Evolutionary conservation across 2,329 filamentous ascomycete genomes (phyloP), one percentile per base, ranked within the genome.

Genomic region (Fusarium torreyae): DNA sequence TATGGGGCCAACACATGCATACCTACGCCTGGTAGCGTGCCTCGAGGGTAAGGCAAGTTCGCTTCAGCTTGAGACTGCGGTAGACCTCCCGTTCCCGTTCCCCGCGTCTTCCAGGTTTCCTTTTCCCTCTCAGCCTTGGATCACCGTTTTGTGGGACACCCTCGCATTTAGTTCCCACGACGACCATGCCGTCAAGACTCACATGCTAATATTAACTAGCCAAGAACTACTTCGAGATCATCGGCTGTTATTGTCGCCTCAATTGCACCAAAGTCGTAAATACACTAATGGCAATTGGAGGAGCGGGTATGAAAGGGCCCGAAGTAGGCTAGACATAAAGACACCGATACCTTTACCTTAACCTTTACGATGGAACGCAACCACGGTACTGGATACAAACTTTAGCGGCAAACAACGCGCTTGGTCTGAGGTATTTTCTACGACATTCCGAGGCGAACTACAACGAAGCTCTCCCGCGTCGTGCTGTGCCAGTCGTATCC

Each of bases 221-320:
- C 39, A 33, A 48, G 38, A 49, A 28, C 31, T 18, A 22, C 20
- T 43, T 53, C 38, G 49, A 54, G 38, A 69, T 56, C 40, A 69
- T 43, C 40, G 33, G 59, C 26, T 24, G 28, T 31, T 54, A 26
- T 45, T 58, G 17, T 56, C 46, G 14, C 42, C 52, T 31, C 33
- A 54, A 59, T 34, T 28, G 44, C 56, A 8, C 18, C 46, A 22
- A 46, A 54, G 17, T 14, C 28, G 28, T 31, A 31, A 38, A 44
- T 43, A 31, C 38, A 46, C 58, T 68, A 68, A 49, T 44, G 33
- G 36, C 28, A 69, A 55, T 45, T 57, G 66, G 66, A 28, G 66
- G 61, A 69, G 61, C 61, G 66, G 66, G 66, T 62, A 62, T 39
- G 61, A 42, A 57, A 70, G 40, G 62, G 52, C 61, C 66, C 48